Conservation (phyloP, 768 basidiomycete species). For the Termitomyces heimii region DNA sequence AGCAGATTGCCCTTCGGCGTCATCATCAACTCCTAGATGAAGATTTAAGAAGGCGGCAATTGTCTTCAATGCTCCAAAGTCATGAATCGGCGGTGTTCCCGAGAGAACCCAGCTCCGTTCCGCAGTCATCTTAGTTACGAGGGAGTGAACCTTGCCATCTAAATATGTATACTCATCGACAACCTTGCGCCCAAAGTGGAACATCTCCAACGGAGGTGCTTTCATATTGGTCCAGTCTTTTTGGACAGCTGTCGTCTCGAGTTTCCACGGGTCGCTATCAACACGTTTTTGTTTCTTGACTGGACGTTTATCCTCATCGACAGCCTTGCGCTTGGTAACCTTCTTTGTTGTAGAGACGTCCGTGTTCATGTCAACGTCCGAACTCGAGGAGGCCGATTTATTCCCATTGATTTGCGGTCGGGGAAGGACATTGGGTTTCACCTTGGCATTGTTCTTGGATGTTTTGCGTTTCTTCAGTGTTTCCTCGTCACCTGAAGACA, state of each 20-base stretch:
- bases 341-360: constrained; percentile 27
- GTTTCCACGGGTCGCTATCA: constrained; percentile 75
- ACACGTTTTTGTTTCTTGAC: constrained; percentile 53
- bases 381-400: constrained; percentile 16
- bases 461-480: constrained; percentile 13
- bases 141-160: constrained; percentile 69
- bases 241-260: constrained; percentile 53
- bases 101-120: constrained; percentile 94
- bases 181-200: constrained; percentile 84
- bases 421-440: constrained; percentile 14
- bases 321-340: constrained; percentile 31
- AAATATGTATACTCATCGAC: constrained; percentile 96
- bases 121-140: constrained; percentile 72
- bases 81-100: constrained; percentile 89
- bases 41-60: constrained; percentile 84
- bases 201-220: constrained; percentile 85
- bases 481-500: constrained; percentile 29
- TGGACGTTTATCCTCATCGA: constrained; percentile 31
- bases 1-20: constrained; percentile 70
- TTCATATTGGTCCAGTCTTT: constrained; percentile 76
- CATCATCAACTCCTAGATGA: constrained; percentile 91
- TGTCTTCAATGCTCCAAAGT: constrained; percentile 86
- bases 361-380: constrained; percentile 46
- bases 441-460: constrained; percentile 25
- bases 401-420: constrained; percentile 9